Evolutionary conservation across 768 basidiomycete genomes (phyloP).

Genomic region (Pleurotus ostreatus): DNA sequence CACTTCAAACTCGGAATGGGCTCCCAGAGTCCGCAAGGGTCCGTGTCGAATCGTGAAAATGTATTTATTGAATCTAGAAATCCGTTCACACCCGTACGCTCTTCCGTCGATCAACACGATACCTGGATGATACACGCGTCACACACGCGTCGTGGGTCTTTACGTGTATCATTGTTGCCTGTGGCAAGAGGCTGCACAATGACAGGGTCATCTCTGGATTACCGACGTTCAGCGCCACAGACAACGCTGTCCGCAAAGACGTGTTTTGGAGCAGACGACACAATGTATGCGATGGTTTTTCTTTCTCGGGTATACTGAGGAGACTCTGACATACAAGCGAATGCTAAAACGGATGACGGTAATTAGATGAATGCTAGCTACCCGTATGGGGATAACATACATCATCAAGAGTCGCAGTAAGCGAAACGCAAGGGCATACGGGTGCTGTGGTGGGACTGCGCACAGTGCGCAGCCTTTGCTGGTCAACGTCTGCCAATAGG

Average conservation of each 20-base stretch:
- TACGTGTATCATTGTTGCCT: too few species aligned
- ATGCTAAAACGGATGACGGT: constrained; percentile 72
- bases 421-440: constrained; percentile 35
- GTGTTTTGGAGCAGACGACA: constrained; percentile 70
- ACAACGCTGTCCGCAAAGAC: constrained; percentile 65
- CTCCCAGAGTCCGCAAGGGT: too few species aligned
- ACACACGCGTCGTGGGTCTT: too few species aligned
- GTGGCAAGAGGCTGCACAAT: constrained; percentile 60
- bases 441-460: too few species aligned
- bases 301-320: constrained; percentile 33
- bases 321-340: constrained; percentile 59
- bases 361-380: constrained; percentile 17
- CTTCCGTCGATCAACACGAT: too few species aligned
- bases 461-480: too few species aligned
- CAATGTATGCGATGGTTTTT: constrained; percentile 52
- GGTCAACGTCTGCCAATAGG: too few species aligned
- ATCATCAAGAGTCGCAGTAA: constrained; percentile 76
- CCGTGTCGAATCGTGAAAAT: too few species aligned
- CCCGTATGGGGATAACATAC: constrained; percentile 28
- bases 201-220: constrained; percentile 73
- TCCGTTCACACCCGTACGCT: too few species aligned
- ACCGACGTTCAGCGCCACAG: constrained; percentile 61
- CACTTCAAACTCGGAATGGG: too few species aligned
- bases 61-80: too few species aligned
- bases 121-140: too few species aligned